These are phyloP conservation scores for Viola odorata DNA, from an alignment of 345 rosid species.

Conservation along the genomic window DNA sequence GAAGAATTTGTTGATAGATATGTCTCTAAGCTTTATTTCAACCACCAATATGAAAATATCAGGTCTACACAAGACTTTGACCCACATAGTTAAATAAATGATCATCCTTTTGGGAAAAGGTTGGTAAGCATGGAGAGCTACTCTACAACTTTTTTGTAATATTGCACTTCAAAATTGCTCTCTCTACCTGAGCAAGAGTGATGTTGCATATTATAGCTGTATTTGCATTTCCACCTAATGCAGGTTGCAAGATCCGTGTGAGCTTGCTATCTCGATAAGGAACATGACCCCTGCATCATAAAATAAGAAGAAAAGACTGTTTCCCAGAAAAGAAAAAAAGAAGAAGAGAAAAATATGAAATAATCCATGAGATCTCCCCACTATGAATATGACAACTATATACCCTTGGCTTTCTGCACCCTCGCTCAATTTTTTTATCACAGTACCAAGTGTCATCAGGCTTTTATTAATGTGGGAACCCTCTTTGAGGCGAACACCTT, in stretches of 20 bases:
- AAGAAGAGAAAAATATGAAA: too few relatives aligned
- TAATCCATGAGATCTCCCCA: too few relatives aligned
- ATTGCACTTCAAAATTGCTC: too few relatives aligned
- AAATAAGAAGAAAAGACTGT: neutral
- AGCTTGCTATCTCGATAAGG: conserved; percentile 97
- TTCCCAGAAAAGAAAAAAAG: neutral
- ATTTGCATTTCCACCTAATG: conserved; percentile 98
- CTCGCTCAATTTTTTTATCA: conserved; percentile 85
- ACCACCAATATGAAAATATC: too few relatives aligned
- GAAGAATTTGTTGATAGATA: too few relatives aligned
- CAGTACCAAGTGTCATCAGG: conserved; percentile 91
- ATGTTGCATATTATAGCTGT: conserved; percentile 97
- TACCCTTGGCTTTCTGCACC: conserved; percentile 96
- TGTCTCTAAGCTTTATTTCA: too few relatives aligned
- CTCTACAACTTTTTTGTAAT: too few relatives aligned
- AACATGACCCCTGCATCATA: conserved; percentile 74
- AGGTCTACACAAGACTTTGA: too few relatives aligned
- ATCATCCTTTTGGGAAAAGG: too few relatives aligned
- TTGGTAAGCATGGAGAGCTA: too few relatives aligned
- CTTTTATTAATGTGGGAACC: conserved; percentile 96
- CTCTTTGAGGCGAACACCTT: conserved; percentile 91
- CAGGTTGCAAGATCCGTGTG: conserved; percentile 93
- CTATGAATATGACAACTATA: neutral
- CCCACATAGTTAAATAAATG: too few relatives aligned
- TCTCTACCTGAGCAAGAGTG: conserved; percentile 80